A percentile compares a stretch with the other conserved stretches of the same genome.
These are phyloP conservation scores for Penicillium sp. DNA, from an alignment of 2,329 filamentous ascomycete species.

Conservation along the genomic window DNA sequence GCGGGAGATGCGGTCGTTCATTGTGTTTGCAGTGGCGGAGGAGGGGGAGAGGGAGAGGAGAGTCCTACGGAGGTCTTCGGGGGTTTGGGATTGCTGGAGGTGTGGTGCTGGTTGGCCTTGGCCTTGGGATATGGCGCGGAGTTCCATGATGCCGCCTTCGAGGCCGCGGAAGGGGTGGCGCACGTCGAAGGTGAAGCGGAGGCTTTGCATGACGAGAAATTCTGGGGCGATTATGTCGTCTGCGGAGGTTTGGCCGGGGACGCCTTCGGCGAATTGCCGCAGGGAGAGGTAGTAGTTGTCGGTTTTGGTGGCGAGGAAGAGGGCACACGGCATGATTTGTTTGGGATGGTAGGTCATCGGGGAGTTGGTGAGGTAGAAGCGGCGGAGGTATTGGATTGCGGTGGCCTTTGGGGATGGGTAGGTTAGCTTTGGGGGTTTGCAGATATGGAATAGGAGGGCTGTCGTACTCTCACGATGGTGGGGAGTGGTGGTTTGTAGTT, in stretches of 20 bases:
- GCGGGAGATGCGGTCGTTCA: slow-evolving; percentile 44
- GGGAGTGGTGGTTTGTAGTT: slow-evolving; percentile 51
- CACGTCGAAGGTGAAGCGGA: slow-evolving; percentile 89
- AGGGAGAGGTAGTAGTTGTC: slow-evolving; percentile 70
- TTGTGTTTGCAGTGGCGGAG: slow-evolving; percentile 25
- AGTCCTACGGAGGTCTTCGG: slow-evolving; percentile 26
- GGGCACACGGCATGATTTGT: slow-evolving; percentile 75
- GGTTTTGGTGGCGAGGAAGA: slow-evolving; percentile 89
- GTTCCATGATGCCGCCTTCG: slow-evolving; percentile 76
- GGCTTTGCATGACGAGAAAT: slow-evolving; percentile 81
- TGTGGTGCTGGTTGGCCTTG: slow-evolving; percentile 38
- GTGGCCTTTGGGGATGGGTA: too few relatives aligned
- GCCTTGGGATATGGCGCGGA: slow-evolving; percentile 58
- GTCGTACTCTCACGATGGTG: slow-evolving; percentile 35
- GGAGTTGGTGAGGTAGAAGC: slow-evolving; percentile 92
- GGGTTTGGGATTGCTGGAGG: slow-evolving; percentile 23
- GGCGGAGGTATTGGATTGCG: slow-evolving; percentile 77
- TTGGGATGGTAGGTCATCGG: slow-evolving; percentile 93
- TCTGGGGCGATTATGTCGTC: slow-evolving; percentile 84
- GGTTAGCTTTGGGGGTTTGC: too few relatives aligned
- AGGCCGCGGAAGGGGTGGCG: slow-evolving; percentile 80
- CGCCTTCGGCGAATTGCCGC: slow-evolving; percentile 58
- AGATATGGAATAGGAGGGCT: too few relatives aligned
- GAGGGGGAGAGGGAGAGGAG: slow-evolving; percentile 23
- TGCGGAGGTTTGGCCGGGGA: slow-evolving; percentile 61